Base-by-base conservation (phyloP, 768 basidiomycete species). In the Tylopilus balloui region DNA sequence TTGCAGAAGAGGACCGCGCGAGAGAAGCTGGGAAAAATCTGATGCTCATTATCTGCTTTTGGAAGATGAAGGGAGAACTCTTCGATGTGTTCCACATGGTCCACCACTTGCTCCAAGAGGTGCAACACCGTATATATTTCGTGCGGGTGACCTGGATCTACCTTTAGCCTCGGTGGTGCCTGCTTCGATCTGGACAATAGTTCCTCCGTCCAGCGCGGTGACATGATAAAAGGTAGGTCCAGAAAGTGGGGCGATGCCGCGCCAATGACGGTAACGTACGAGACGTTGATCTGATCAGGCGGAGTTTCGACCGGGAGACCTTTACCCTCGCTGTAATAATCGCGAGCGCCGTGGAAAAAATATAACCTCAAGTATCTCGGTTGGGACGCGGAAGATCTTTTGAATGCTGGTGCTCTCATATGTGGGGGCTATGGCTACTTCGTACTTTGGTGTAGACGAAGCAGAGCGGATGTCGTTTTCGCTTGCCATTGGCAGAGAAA, bases 181-280 rank as follows among this genome's bases (percentile, higher is more conserved):
- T 62, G 67, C 45, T 73, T 75, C 0, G 76, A 78, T 9, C 76
- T 68, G 27, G 55, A 57, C 28, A 78, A 47, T 68, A 74, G 72
- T 52, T 71, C 73, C 28, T 69, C 59, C 9, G 66, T 67, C 70
- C 72, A 73, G 39, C 51, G 56, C 0, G 64, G 62, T 6, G 63
- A 63, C 3, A 45, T 54, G 24, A 71, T 63, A 9, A 65, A 15
- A 69, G 60, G 27, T 55, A 56, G 13, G 46, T 63, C 76, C 77
- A 79, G 28, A 78, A 62, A n/a, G 38, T 51, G 2, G 74, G 8
- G 76, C 74, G 1, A 76, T 69, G 0, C 64, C 39, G n/a, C 77
- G 71, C 74, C 75, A 78, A 42, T 69, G 67, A 13, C 48, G 42
- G 17, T 47, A 58, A 59, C 53, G 29, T 55, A 45, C 1, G 58